Evolutionary conservation across 345 rosid genomes (phyloP).

Genomic region (Gossypium stocksii): DNA sequence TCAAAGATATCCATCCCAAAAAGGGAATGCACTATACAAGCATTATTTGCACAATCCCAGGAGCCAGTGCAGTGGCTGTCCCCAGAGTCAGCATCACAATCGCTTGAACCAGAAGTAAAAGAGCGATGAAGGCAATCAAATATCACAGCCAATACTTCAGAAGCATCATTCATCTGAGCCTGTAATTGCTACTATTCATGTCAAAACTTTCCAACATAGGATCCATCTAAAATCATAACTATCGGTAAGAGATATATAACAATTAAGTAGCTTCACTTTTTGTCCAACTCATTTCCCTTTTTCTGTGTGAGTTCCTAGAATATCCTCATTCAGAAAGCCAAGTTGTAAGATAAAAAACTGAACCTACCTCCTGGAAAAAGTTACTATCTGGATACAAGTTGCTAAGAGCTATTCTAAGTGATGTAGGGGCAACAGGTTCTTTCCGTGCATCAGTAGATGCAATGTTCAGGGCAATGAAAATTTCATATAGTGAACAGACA

Average conservation of each 20-base stretch:
- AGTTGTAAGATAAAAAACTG: slow-evolving; percentile 8
- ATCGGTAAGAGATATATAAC: background rate
- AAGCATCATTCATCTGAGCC: slow-evolving; percentile 99
- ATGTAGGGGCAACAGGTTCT: slow-evolving; percentile 83
- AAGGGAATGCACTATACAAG: slow-evolving; percentile 79
- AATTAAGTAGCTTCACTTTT: background rate
- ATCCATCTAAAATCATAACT: slow-evolving; percentile 4
- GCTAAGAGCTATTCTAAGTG: slow-evolving; percentile 82
- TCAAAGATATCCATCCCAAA: slow-evolving; percentile 91
- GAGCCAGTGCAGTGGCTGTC: slow-evolving; percentile 58
- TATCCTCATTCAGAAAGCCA: slow-evolving; percentile 1
- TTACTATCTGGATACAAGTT: slow-evolving; percentile 86
- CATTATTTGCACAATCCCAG: slow-evolving; percentile 72
- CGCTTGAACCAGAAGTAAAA: slow-evolving; percentile 49
- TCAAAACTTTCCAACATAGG: slow-evolving; percentile 5
- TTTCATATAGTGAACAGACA: slow-evolving; percentile 72
- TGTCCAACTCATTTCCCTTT: background rate
- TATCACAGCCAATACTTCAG: slow-evolving; percentile 85
- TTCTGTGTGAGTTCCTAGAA: background rate
- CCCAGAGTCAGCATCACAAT: slow-evolving; percentile 58
- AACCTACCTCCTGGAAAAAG: slow-evolving; percentile 85
- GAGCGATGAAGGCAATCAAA: slow-evolving; percentile 91
- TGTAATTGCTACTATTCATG: slow-evolving; percentile 34
- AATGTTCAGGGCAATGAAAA: slow-evolving; percentile 57
- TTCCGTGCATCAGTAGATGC: slow-evolving; percentile 52